Conservation (phyloP, 2,329 filamentous ascomycete species). For the Aspergillus caelatus region DNA sequence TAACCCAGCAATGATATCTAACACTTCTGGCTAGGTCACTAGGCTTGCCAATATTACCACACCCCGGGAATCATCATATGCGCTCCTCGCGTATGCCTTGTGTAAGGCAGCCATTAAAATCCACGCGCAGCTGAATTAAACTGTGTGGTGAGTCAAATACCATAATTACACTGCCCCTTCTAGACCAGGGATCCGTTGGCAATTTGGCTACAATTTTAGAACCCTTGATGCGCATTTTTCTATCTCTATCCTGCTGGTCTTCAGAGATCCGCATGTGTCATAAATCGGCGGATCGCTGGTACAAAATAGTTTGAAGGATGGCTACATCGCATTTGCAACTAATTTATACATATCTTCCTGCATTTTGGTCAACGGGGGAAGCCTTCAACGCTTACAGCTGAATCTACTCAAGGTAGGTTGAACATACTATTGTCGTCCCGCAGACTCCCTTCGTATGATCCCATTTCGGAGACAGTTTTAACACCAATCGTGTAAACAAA, state of each 20-base stretch:
- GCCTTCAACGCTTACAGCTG: not conserved
- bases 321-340: too few species aligned
- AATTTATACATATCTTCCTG: too few species aligned
- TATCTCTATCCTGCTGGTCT: too few species aligned
- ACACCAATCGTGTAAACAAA: not conserved
- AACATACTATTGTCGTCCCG: not conserved
- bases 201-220: too few species aligned
- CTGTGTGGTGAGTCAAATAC: not conserved
- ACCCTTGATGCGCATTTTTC: too few species aligned
- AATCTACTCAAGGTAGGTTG: not conserved
- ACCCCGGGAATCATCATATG: not conserved
- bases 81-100: not conserved
- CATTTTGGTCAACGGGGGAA: too few species aligned
- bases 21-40: too few species aligned
- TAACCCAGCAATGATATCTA: not conserved
- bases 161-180: not conserved
- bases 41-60: not conserved
- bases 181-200: too few species aligned
- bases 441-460: not conserved
- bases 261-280: too few species aligned
- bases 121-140: too few species aligned
- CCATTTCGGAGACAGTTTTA: not conserved
- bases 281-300: too few species aligned
- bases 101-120: not conserved
- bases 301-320: too few species aligned